A percentile compares a stretch with the other conserved stretches of the same genome.
phyloP scores from a whole-genome alignment of 495 filamentous ascomycete genomes.

The Aspergillus cavernicola region DNA sequence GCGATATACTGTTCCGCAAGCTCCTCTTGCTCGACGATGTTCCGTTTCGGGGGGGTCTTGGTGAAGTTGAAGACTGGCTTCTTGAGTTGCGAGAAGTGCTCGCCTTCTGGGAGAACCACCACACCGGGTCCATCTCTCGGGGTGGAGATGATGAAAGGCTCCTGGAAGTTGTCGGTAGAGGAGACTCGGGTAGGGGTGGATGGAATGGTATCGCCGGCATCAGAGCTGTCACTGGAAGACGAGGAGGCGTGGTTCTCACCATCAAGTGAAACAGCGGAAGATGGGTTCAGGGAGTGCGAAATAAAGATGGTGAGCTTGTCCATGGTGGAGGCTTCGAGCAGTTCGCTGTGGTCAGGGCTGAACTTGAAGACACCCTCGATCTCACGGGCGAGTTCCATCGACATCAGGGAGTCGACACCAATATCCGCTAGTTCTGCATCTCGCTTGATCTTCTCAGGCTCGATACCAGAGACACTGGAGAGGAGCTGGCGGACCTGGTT shows the following conservation, averaged over 20 bases:
- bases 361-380: constrained; percentile 41
- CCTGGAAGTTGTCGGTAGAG: no score
- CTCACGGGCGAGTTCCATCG: constrained; percentile 50
- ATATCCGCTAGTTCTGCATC: constrained; percentile 39
- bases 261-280: neutral
- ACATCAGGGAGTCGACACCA: constrained; percentile 52
- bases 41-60: neutral
- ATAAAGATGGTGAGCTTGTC: neutral
- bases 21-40: neutral
- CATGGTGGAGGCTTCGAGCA: constrained; percentile 27
- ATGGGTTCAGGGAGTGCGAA: neutral
- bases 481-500: constrained; percentile 4
- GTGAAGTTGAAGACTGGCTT: neutral
- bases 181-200: neutral
- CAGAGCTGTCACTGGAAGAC: neutral
- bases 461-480: constrained; percentile 35
- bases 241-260: no score
- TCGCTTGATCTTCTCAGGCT: constrained; percentile 32
- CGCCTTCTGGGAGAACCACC: neutral
- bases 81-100: neutral
- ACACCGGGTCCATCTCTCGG: no score
- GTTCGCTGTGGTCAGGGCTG: constrained; percentile 25
- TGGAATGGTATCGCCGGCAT: neutral
- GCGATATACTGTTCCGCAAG: constrained; percentile 1
- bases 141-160: no score